Percentiles rank a stretch among this genome's conserved stretches.
phyloP scores from a whole-genome alignment of 139 green algal genomes.

The Micractinium conductrix region DNA sequence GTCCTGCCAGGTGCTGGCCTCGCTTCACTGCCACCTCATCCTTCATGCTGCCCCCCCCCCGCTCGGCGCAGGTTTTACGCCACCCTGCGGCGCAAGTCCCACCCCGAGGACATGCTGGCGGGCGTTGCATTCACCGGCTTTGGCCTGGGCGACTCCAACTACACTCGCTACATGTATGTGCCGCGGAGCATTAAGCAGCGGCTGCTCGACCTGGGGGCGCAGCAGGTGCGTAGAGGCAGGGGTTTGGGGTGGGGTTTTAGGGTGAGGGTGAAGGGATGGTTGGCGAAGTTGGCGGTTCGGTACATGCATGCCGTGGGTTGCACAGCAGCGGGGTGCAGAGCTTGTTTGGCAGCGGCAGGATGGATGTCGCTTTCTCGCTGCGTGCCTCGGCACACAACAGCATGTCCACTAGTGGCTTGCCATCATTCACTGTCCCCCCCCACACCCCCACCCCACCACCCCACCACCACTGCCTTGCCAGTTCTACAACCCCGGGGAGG shows the following conservation, averaged over 20 bases:
- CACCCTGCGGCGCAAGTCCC: constrained; percentile 59
- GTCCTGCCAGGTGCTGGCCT: too few relatives aligned
- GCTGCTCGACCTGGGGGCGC: constrained; percentile 84
- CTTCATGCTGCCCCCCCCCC: too few relatives aligned
- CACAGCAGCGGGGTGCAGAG: too few relatives aligned
- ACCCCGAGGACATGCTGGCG: background rate
- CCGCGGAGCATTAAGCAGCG: constrained; percentile 68
- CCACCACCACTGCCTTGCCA: background rate
- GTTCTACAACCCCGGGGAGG: constrained; percentile 64
- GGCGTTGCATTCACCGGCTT: constrained; percentile 86
- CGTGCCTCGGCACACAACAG: too few relatives aligned
- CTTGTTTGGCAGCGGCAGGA: too few relatives aligned
- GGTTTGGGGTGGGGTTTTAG: background rate
- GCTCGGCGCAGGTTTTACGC: constrained; percentile 57
- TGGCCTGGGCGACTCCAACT: constrained; percentile 97
- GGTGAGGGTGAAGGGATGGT: too few relatives aligned
- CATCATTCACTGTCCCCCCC: too few relatives aligned
- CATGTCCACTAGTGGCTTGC: too few relatives aligned
- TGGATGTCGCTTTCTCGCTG: too few relatives aligned
- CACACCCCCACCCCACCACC: too few relatives aligned
- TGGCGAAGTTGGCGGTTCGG: too few relatives aligned
- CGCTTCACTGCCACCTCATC: background rate
- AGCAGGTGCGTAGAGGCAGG: background rate
- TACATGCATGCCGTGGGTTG: too few relatives aligned
- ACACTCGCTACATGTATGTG: constrained; percentile 93